These are phyloP conservation scores for Alternaria panax DNA, from an alignment of 2,329 filamentous ascomycete species.

Conservation along the genomic window DNA sequence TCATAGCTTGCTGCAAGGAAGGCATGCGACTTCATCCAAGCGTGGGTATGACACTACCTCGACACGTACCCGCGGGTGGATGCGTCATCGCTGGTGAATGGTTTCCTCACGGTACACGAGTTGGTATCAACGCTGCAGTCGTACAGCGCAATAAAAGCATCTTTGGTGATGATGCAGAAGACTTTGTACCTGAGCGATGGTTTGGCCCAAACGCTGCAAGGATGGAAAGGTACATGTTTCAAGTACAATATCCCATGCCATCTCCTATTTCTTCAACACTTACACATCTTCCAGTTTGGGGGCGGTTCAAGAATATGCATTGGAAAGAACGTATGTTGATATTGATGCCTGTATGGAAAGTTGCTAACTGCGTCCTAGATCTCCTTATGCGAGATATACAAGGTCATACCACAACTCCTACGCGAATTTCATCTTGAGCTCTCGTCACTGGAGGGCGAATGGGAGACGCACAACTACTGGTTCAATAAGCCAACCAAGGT, in stretches of 20 bases:
- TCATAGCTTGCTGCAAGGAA: constrained; percentile 79
- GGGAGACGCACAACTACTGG: constrained; percentile 17
- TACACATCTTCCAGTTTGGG: neutral
- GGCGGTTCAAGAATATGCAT: constrained; percentile 4
- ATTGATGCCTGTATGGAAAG: neutral
- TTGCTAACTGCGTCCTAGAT: neutral
- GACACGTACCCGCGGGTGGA: constrained; percentile 70
- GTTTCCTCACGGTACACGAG: constrained; percentile 72
- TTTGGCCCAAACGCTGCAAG: constrained; percentile 58
- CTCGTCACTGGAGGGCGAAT: constrained; percentile 1
- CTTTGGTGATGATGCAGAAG: constrained; percentile 71
- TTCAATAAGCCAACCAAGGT: constrained; percentile 18
- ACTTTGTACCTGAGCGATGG: constrained; percentile 73
- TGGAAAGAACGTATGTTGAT: constrained; percentile 4
- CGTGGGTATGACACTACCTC: constrained; percentile 72
- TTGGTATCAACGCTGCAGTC: constrained; percentile 76
- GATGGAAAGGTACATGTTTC: constrained; percentile 63
- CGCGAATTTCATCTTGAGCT: constrained; percentile 11
- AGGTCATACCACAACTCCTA: constrained; percentile 14
- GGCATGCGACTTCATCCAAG: constrained; percentile 78
- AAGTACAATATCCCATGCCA: neutral
- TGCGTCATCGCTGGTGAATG: constrained; percentile 67
- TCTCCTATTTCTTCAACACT: neutral
- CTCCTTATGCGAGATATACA: constrained; percentile 16
- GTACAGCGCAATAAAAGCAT: constrained; percentile 70